Conservation (phyloP, 164 flowering plant genomes). For the Nelumbo lutea region DNA sequence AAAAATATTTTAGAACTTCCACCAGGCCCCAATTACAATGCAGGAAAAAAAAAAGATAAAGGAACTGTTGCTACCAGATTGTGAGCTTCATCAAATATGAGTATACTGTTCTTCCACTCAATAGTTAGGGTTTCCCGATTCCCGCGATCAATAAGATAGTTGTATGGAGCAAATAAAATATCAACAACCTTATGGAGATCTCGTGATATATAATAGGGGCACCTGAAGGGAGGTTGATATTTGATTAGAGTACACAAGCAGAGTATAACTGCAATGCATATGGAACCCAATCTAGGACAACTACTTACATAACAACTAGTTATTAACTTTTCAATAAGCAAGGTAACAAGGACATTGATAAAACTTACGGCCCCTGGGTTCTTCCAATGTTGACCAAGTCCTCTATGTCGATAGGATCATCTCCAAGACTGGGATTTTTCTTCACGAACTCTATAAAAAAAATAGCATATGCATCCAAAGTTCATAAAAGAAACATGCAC, state of each 20-base stretch:
- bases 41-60: neutral
- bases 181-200: conserved; percentile 88
- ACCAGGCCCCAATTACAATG: neutral
- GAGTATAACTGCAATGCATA: neutral
- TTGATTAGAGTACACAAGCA: neutral
- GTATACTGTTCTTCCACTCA: conserved; percentile 62
- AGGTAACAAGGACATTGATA: conserved; percentile 5
- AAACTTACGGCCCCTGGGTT: conserved; percentile 78
- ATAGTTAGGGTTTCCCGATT: conserved; percentile 55
- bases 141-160: conserved; percentile 81
- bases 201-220: conserved; percentile 87
- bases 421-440: conserved; percentile 64
- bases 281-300: conserved; percentile 1
- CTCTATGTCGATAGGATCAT: conserved; percentile 95
- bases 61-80: conserved; percentile 58
- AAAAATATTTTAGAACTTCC: neutral
- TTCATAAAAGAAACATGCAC: neutral
- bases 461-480: neutral
- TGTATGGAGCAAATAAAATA: conserved; percentile 91
- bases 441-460: conserved; percentile 50
- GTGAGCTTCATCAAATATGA: conserved; percentile 99
- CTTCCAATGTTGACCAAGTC: conserved; percentile 87
- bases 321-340: neutral
- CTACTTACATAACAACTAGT: neutral
- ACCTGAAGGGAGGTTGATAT: conserved; percentile 39